Conservation (phyloP, 441 rosid genomes). For the Adansonia gregorii region DNA sequence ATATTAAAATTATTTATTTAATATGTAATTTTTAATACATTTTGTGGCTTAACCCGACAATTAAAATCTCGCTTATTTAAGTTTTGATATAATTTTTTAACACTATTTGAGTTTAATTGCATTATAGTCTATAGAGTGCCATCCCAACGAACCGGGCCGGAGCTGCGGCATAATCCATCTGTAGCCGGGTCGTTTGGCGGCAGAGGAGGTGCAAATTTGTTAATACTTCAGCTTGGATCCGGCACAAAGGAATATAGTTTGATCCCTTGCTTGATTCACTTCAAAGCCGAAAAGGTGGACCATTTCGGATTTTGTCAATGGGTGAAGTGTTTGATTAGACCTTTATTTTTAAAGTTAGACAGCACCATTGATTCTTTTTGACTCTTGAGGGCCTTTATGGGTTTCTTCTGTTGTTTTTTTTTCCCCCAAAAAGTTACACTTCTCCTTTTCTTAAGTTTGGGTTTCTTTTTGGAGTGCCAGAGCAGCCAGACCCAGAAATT, state of each 20-base stretch:
- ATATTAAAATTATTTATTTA: too few relatives aligned
- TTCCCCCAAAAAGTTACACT: background rate
- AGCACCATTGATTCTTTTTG: background rate
- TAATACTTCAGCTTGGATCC: too few relatives aligned
- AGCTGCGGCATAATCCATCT: too few relatives aligned
- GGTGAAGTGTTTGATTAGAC: background rate
- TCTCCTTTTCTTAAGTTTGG: background rate
- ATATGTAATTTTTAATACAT: too few relatives aligned
- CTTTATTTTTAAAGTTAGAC: conserved; percentile 14
- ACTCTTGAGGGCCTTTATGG: background rate
- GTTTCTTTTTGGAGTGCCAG: background rate
- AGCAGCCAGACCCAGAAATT: background rate
- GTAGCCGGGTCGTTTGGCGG: too few relatives aligned
- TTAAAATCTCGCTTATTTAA: too few relatives aligned
- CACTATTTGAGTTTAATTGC: too few relatives aligned
- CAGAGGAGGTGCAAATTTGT: background rate
- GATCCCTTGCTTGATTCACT: conserved; percentile 18
- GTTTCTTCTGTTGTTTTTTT: background rate
- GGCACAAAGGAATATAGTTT: background rate
- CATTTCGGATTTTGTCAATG: conserved; percentile 6
- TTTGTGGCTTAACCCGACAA: too few relatives aligned
- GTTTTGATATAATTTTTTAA: too few relatives aligned
- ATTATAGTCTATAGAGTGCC: too few relatives aligned
- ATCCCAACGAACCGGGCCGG: too few relatives aligned
- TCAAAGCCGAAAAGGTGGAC: conserved; percentile 38